A percentile compares a stretch with the other conserved stretches of the same genome.
Evolutionary conservation across 2,329 filamentous ascomycete species (phyloP).

Genomic region (Aspergillus quadricinctus): DNA sequence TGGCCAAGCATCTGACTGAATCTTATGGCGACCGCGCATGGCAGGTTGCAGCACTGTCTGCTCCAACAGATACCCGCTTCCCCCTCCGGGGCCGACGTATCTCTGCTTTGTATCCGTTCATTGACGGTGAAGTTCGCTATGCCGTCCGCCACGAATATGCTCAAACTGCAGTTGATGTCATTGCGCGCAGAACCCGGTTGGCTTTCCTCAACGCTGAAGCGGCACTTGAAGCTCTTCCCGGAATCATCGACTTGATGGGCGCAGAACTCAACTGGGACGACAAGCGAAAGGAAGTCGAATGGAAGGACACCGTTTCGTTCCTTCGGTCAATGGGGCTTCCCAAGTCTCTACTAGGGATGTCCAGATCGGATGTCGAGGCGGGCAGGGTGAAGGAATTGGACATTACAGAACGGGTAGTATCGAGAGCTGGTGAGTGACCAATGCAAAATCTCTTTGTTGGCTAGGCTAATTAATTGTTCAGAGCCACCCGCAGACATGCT

Average conservation of each 20-base stretch:
- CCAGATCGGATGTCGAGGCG: constrained; percentile 55
- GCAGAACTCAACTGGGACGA: constrained; percentile 76
- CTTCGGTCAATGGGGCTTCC: constrained; percentile 60
- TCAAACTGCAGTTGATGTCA: constrained; percentile 81
- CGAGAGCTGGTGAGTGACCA: constrained; percentile 37
- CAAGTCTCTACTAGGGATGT: constrained; percentile 53
- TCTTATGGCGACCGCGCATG: constrained; percentile 91
- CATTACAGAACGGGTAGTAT: constrained; percentile 37
- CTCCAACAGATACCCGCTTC: constrained; percentile 72
- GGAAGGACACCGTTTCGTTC: constrained; percentile 64
- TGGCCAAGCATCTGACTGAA: constrained; percentile 80
- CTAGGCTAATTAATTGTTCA: not conserved
- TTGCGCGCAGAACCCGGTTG: constrained; percentile 77
- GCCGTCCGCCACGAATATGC: constrained; percentile 86
- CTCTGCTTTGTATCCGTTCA: constrained; percentile 76
- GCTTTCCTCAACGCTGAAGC: constrained; percentile 92
- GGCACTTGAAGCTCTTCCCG: constrained; percentile 77
- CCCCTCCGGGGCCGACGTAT: constrained; percentile 79
- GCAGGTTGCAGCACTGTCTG: constrained; percentile 78
- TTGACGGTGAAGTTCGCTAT: constrained; percentile 88
- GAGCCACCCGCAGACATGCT: constrained; percentile 31
- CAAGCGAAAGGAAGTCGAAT: constrained; percentile 70
- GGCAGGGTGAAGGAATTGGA: constrained; percentile 48
- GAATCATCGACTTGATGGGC: constrained; percentile 83
- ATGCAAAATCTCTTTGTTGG: not conserved